A percentile compares a stretch with the other conserved stretches of the same genome.
phyloP scores from a whole-genome alignment of 192 early-diverging fungal species.

The Podila minutissima region DNA sequence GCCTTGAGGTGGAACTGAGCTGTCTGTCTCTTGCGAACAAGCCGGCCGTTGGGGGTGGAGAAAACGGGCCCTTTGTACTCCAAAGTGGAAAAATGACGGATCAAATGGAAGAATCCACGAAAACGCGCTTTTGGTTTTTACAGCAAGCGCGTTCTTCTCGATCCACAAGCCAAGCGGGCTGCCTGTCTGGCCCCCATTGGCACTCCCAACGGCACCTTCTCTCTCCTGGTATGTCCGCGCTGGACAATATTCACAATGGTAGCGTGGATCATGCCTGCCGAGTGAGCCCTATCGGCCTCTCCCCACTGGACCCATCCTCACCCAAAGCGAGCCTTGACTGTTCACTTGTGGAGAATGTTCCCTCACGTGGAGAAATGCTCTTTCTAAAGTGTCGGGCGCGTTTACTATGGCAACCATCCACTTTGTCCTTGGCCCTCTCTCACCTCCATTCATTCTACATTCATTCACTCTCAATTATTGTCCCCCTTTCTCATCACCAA shows the following conservation, averaged over 20 bases:
- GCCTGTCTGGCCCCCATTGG: neutral
- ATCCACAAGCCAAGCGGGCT: neutral
- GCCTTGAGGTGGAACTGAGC: neutral
- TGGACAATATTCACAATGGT: no score
- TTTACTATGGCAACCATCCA: neutral
- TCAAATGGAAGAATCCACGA: no score
- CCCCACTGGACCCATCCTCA: neutral
- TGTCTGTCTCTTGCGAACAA: neutral
- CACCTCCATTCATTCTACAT: neutral
- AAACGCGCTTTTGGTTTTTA: no score
- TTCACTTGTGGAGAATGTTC: constrained; percentile 11
- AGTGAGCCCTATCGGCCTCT: no score
- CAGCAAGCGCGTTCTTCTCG: no score
- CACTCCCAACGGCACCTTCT: neutral
- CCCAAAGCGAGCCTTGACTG: neutral
- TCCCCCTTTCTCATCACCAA: neutral
- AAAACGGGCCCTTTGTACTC: neutral
- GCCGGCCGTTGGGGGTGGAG: neutral
- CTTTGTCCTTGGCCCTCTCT: neutral
- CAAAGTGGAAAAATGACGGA: neutral
- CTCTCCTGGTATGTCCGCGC: neutral
- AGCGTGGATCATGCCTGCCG: no score
- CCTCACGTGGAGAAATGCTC: constrained; percentile 4
- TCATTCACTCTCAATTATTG: neutral
- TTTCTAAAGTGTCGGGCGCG: constrained; percentile 8